phyloP scores from a whole-genome alignment of 805 yeast genomes.

The Tetrapisispora fleetii region DNA sequence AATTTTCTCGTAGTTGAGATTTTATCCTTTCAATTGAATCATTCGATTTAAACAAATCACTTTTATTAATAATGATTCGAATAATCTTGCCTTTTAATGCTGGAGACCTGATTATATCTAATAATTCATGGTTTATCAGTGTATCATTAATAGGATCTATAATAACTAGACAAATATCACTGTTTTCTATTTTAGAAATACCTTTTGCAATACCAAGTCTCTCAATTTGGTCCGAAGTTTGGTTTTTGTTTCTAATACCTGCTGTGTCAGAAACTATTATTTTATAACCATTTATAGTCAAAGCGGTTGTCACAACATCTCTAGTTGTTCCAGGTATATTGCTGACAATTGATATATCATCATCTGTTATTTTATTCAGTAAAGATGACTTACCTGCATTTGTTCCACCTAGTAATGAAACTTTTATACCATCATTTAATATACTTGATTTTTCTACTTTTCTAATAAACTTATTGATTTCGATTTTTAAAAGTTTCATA shows the following conservation, averaged over 20 bases:
- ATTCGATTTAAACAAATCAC: slow-evolving; percentile 35
- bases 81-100: slow-evolving; percentile 17
- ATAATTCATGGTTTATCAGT: slow-evolving; percentile 30
- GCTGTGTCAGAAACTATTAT: slow-evolving; percentile 88
- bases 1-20: slow-evolving; percentile 12
- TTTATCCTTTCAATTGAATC: slow-evolving; percentile 15
- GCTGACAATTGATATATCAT: slow-evolving; percentile 86
- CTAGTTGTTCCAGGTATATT: slow-evolving; percentile 90
- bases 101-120: slow-evolving; percentile 11
- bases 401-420: slow-evolving; percentile 80
- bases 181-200: slow-evolving; percentile 41
- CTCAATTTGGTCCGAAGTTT: slow-evolving; percentile 50
- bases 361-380: slow-evolving; percentile 61
- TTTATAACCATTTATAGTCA: slow-evolving; percentile 78
- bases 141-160: slow-evolving; percentile 23
- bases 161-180: slow-evolving; percentile 55
- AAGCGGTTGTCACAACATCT: slow-evolving; percentile 71
- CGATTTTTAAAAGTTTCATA: slow-evolving; percentile 34
- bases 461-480: slow-evolving; percentile 34
- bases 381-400: slow-evolving; percentile 94
- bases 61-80: slow-evolving; percentile 46
- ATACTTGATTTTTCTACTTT: slow-evolving; percentile 52
- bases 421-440: slow-evolving; percentile 58
- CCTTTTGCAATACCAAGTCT: slow-evolving; percentile 77
- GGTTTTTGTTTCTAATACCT: slow-evolving; percentile 49